Evolutionary conservation across 441 rosid genomes (phyloP).

Genomic region (Adansonia grandidieri): DNA sequence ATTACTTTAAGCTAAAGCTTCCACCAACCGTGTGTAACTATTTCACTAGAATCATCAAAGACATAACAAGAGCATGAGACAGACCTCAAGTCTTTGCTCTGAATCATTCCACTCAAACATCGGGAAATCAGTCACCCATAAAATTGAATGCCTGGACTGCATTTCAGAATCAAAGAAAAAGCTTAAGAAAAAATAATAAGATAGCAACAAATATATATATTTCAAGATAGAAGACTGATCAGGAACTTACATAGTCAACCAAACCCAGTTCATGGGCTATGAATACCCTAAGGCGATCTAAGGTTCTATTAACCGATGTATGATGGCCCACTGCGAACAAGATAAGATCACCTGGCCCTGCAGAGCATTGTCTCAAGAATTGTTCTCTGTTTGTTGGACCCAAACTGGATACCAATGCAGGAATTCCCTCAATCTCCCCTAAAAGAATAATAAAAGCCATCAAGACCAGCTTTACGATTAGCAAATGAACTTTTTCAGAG

Average conservation of each 20-base stretch:
- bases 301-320: slow-evolving; percentile 71
- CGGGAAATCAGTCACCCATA: slow-evolving; percentile 97
- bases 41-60: slow-evolving; percentile 8
- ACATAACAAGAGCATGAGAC: slow-evolving; percentile 27
- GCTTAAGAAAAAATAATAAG: slow-evolving; percentile 21
- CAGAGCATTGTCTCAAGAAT: slow-evolving; percentile 63
- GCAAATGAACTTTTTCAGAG: slow-evolving; percentile 1
- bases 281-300: slow-evolving; percentile 74
- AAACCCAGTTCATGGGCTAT: slow-evolving; percentile 72
- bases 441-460: slow-evolving; percentile 28
- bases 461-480: neutral
- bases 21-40: slow-evolving; percentile 7
- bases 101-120: slow-evolving; percentile 94
- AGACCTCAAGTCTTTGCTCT: slow-evolving; percentile 91
- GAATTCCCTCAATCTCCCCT: slow-evolving; percentile 84
- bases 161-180: slow-evolving; percentile 28
- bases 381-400: slow-evolving; percentile 49
- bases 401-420: slow-evolving; percentile 75
- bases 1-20: neutral
- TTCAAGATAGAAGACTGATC: slow-evolving; percentile 18
- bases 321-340: slow-evolving; percentile 86
- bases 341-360: slow-evolving; percentile 81
- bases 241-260: slow-evolving; percentile 69
- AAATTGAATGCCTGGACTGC: slow-evolving; percentile 82
- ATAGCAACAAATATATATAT: slow-evolving; percentile 17